Conservation (phyloP, 192 early-diverging fungal species). For the Pilaira anomala region DNA sequence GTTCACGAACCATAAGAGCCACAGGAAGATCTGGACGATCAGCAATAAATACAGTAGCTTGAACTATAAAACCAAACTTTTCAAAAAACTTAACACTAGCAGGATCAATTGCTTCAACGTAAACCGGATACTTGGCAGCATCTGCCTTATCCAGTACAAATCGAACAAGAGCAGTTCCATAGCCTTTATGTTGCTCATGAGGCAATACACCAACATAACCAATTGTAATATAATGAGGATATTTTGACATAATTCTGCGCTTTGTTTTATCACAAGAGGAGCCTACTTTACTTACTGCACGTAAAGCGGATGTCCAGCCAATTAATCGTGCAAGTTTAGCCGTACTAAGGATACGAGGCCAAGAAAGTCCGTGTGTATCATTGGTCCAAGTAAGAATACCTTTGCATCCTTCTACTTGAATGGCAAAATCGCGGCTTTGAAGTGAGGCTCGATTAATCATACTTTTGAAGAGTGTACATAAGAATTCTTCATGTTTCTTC, state of each 20-base stretch:
- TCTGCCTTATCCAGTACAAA: conserved; percentile 27
- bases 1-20: conserved; percentile 23
- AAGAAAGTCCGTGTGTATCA: conserved; percentile 5
- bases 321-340: conserved; percentile 22
- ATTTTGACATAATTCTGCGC: conserved; percentile 3
- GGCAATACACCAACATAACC: conserved; percentile 27
- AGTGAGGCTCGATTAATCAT: conserved; percentile 21
- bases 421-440: conserved; percentile 31
- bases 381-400: conserved; percentile 33
- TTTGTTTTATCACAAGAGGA: conserved; percentile 8
- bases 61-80: conserved; percentile 21
- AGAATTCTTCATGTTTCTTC: conserved; percentile 2
- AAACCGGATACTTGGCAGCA: conserved; percentile 14
- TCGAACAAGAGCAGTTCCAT: conserved; percentile 20
- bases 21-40: conserved; percentile 22
- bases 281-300: conserved; percentile 1
- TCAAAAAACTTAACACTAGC: conserved; percentile 28
- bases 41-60: conserved; percentile 4
- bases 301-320: conserved; percentile 21
- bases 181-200: conserved; percentile 32
- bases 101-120: conserved; percentile 16
- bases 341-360: conserved; percentile 5
- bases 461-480: conserved; percentile 25
- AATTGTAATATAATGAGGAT: conserved; percentile 20
- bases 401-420: conserved; percentile 39